Evolutionary conservation across 345 rosid genomes (phyloP), one percentile per base, ranked within the genome.

Genomic region (Brassica incana): DNA sequence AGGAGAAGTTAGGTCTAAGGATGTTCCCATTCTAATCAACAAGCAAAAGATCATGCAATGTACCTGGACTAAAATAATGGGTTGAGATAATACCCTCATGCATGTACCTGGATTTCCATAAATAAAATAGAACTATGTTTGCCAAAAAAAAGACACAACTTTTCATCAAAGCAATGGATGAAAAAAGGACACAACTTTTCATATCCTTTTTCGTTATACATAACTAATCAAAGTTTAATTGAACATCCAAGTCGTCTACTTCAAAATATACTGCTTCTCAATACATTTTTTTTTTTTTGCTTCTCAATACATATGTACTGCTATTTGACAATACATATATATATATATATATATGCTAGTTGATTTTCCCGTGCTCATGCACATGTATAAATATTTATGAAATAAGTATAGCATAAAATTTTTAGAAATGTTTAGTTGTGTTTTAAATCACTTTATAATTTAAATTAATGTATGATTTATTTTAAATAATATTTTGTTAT

Each of bases 21-120:
- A 65, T 78, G 77, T 78, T 78, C 59, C 81, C 76, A 0, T 54
- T 33, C 59, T 64, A 71, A 6, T 77, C 76, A 25, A 52, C 56
- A 48, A 48, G 56, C 56, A 6, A 48, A 48, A 40, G 8, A 62
- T 52, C 52, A 35, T 8, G 63, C 50, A 30, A 50, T 35, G 29
- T 9, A 64, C 73, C 18, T 66, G 79, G 18, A 67, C 15, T 29
- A 27, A 76, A 40, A 60, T 76, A 76, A 68, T 6, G 79, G 67
- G 74, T 76, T 76, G 74, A 68, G 67, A 68, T 4, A 29, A 68
- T 59, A 68, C 61, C 67, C 20, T 5, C 38, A 20, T 5, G 66
- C 65, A 65, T 63, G 40, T 63, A 63, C 40, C 23, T n/a, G 12
- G 33, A 6, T 8, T 30, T 64, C 60, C 60, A 54, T 54, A 54